Evolutionary conservation across 352 stramenopile genomes (phyloP), one percentile per base, ranked within the genome.

Genomic region (Phytophthora foliorum): DNA sequence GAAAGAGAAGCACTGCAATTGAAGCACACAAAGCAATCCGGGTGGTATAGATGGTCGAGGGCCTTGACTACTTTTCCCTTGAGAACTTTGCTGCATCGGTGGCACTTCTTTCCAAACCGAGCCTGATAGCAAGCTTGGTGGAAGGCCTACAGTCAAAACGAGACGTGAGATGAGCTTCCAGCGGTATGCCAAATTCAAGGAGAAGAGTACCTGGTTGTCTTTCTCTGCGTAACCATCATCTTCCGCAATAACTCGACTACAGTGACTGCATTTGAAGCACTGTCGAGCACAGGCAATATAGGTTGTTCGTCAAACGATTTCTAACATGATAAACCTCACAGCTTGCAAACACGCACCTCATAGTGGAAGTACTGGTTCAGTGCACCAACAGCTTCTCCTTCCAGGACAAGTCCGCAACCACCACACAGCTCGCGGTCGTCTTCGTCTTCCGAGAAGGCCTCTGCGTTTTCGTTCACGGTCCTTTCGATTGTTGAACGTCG

Each of bases 1-100:
- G 84, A 88, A 60, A 95, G 81, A 10, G 87, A 93, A 25, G 85
- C 68, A 39, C 74, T 93, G 66, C 87, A 95, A 56, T 87, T 72
- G 55, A 76, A 92, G 71, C 87, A 95, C 13, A 95, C 84, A 57
- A 95, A 95, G 57, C 87, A 95, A 59, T 86, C 84, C 16, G 87
- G 87, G 63, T 95, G 87, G 67, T 93, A 95, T n/a, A 95, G 72
- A 41, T 86, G 90, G 67, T 95, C 85, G 21, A 95, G 67, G 13
- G 87, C 87, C 66, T 95, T 95, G 50, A 95, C 86, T 27, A 93
- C 87, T 72, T 95, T 95, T 71, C 87, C 87, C 57, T 92, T 93
- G 39, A 95, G 75, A 41, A 88, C 75, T 80, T 92, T 85, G 27
- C 80, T 77, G 74, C 87, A 95, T 10, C 87, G 83, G 44, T 87